Evolutionary conservation across 2,329 filamentous ascomycete genomes (phyloP).

Genomic region (Hymenoscyphus fraxineus): DNA sequence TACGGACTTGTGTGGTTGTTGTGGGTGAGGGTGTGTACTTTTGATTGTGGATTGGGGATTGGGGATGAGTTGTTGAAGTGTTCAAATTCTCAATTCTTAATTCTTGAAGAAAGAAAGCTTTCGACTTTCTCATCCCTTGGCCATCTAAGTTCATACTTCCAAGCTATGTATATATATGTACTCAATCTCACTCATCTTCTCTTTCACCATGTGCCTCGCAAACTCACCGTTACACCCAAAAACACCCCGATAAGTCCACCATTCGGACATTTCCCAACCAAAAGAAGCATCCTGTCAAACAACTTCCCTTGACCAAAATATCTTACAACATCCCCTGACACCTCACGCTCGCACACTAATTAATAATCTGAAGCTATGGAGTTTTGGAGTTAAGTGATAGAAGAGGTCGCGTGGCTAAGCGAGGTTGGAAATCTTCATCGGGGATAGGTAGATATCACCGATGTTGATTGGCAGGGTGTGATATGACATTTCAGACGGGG

Average conservation of each 20-base stretch:
- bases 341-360: background rate
- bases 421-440: too few relatives aligned
- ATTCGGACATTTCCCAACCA: background rate
- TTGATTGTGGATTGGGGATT: background rate
- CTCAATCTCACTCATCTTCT: background rate
- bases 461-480: too few relatives aligned
- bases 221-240: too few relatives aligned
- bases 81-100: background rate
- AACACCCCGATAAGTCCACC: background rate
- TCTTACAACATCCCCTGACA: background rate
- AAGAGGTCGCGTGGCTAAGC: too few relatives aligned
- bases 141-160: background rate
- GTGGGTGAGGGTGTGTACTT: background rate
- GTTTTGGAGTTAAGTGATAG: background rate
- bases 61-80: background rate
- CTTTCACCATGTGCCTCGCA: background rate
- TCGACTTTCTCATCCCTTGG: background rate
- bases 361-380: background rate
- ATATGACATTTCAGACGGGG: too few relatives aligned
- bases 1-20: background rate
- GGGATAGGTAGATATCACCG: too few relatives aligned
- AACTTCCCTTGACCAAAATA: background rate
- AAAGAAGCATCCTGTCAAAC: background rate
- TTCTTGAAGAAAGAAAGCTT: background rate
- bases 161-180: background rate